These are phyloP conservation scores for Flaveria floridana DNA, from an alignment of 140 eudicot species.

Conservation along the genomic window DNA sequence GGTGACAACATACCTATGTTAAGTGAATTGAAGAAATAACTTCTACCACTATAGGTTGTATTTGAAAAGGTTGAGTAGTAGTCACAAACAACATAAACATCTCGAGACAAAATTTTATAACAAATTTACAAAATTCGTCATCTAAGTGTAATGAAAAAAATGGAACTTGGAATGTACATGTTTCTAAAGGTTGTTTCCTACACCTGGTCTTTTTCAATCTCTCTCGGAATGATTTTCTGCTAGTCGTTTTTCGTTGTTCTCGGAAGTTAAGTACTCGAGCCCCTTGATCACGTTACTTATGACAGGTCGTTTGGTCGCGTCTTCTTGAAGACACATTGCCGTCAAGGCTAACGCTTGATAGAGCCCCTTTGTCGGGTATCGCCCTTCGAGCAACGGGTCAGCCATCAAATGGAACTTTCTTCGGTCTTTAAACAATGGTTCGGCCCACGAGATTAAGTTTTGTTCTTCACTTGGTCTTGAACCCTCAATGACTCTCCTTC, in stretches of 20 bases:
- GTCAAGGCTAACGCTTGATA: constrained; percentile 51
- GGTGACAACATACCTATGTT: background rate
- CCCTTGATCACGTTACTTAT: constrained; percentile 47
- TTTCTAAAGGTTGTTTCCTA: constrained; percentile 39
- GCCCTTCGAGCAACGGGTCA: constrained; percentile 48
- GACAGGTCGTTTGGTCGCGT: constrained; percentile 48
- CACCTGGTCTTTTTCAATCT: constrained; percentile 28
- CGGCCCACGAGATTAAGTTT: constrained; percentile 50
- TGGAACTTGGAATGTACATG: constrained; percentile 33
- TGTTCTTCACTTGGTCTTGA: constrained; percentile 51
- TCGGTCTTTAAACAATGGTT: constrained; percentile 47
- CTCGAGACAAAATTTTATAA: constrained; percentile 32
- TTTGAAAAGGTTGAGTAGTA: constrained; percentile 10
- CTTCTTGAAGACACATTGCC: constrained; percentile 58
- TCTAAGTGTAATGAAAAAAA: constrained; percentile 38
- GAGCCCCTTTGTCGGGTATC: constrained; percentile 43
- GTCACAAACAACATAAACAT: constrained; percentile 17
- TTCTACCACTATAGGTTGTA: constrained; percentile 10
- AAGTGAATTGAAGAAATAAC: background rate
- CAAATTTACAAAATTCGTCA: constrained; percentile 32
- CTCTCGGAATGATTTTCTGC: constrained; percentile 27
- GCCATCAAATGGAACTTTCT: constrained; percentile 47
- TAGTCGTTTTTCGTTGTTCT: constrained; percentile 22
- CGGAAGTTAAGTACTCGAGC: constrained; percentile 37
- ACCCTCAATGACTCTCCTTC: constrained; percentile 51